phyloP scores from a whole-genome alignment of 2,329 filamentous ascomycete genomes.

The Emmonsia crescens region DNA sequence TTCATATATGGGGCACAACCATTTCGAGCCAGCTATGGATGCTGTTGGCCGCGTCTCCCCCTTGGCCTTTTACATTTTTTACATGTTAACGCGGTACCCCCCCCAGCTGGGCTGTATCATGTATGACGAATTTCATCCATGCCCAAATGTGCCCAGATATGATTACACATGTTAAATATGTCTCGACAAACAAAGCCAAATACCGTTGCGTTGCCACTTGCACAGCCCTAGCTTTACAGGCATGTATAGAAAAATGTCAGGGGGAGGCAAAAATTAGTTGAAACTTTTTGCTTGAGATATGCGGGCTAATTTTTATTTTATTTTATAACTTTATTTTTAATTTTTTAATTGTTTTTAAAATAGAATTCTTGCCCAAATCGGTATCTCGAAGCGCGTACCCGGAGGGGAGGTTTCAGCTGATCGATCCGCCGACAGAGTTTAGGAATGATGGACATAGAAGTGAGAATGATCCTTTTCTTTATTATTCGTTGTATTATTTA shows the following conservation, averaged over 20 bases:
- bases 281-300: no score
- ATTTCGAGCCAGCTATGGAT: neutral
- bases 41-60: neutral
- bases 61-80: no score
- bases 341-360: neutral
- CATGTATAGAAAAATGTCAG: no score
- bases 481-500: neutral
- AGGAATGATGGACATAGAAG: conserved; percentile 14
- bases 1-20: neutral
- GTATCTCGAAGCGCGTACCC: conserved; percentile 11
- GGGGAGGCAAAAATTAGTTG: no score
- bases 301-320: no score
- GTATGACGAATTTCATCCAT: no score
- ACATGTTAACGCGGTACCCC: neutral
- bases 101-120: neutral
- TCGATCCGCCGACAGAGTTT: conserved; percentile 12
- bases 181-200: no score
- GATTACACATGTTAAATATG: no score
- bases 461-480: conserved; percentile 3
- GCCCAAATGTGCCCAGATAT: no score
- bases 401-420: conserved; percentile 11
- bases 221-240: no score
- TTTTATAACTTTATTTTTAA: no score
- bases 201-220: no score
- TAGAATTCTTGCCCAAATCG: conserved; percentile 13